Percentiles rank a stretch among this genome's conserved stretches.
Conservation (phyloP, 345 rosid genomes). For the Hibiscus syriacus region DNA sequence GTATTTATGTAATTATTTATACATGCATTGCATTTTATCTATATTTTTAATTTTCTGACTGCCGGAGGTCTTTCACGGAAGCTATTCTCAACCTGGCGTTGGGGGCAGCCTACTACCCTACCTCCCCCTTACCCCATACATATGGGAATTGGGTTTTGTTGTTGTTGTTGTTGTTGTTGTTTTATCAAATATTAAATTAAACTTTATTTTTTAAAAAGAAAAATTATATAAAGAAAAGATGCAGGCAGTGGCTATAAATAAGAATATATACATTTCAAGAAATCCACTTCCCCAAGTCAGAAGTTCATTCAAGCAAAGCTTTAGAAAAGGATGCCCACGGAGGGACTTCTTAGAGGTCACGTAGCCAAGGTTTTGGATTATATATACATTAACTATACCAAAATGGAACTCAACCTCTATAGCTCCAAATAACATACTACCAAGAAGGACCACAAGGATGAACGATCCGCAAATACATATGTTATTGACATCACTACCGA, state of each 20-base stretch:
- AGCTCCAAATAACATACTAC: constrained; percentile 23
- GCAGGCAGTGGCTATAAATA: constrained; percentile 3
- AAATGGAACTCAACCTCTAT: constrained; percentile 36
- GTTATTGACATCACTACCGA: constrained; percentile 24
- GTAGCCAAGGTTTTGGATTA: constrained; percentile 20
- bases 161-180: too few relatives aligned
- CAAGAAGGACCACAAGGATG: constrained; percentile 12
- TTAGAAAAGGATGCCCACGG: constrained; percentile 17
- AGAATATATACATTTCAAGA: constrained; percentile 27
- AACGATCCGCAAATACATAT: constrained; percentile 26
- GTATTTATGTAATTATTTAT: too few relatives aligned
- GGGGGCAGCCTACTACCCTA: too few relatives aligned
- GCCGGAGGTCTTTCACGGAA: too few relatives aligned
- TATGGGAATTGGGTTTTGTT: too few relatives aligned
- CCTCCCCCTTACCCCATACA: too few relatives aligned
- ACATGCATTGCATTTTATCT: too few relatives aligned
- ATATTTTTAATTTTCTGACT: too few relatives aligned
- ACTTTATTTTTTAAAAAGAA: too few relatives aligned
- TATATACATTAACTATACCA: constrained; percentile 39
- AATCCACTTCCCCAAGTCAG: constrained; percentile 34
- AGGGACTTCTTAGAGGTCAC: constrained; percentile 13
- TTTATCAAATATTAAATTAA: too few relatives aligned
- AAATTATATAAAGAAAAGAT: too few relatives aligned
- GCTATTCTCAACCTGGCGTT: too few relatives aligned
- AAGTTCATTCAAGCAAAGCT: constrained; percentile 25